A percentile compares a stretch with the other conserved stretches of the same genome.
These are phyloP conservation scores for Dactylella cylindrospora DNA, from an alignment of 2,329 filamentous ascomycete species.

Conservation along the genomic window DNA sequence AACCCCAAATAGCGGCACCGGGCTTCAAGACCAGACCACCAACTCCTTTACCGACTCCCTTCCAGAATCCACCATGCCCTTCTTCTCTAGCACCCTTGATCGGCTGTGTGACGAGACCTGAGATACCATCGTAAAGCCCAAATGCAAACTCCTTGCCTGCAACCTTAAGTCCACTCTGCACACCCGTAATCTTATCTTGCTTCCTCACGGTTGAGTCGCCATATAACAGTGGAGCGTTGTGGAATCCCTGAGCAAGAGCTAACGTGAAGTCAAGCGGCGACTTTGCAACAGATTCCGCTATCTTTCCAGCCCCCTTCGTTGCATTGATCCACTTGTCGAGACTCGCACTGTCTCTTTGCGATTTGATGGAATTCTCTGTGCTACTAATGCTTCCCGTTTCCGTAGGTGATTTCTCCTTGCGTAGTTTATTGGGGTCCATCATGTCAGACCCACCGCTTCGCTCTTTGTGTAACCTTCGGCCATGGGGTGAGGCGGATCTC, in stretches of 20 bases:
- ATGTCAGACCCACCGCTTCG: constrained; percentile 6
- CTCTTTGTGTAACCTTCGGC: constrained; percentile 29
- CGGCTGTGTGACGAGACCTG: constrained; percentile 78
- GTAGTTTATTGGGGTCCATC: constrained; percentile 5
- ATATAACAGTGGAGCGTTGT: constrained; percentile 82
- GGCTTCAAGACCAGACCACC: constrained; percentile 80
- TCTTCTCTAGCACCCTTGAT: constrained; percentile 68
- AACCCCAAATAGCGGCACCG: constrained; percentile 69
- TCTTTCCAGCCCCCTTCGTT: constrained; percentile 68
- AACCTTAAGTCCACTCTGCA: constrained; percentile 73
- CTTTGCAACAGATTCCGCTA: constrained; percentile 67
- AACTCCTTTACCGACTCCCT: constrained; percentile 79
- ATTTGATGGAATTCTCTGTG: constrained; percentile 43
- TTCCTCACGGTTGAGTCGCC: constrained; percentile 79
- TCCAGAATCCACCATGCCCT: constrained; percentile 67
- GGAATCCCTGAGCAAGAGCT: constrained; percentile 79
- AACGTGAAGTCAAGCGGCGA: constrained; percentile 83
- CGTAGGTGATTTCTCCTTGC: constrained; percentile 12
- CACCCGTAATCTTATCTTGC: constrained; percentile 74
- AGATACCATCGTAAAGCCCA: constrained; percentile 77
- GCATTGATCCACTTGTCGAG: constrained; percentile 66
- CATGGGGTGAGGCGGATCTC: constrained; percentile 7
- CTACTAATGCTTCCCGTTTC: constrained; percentile 4
- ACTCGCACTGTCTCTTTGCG: constrained; percentile 50
- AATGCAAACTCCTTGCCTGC: constrained; percentile 76